Evolutionary conservation across 1,139 yeast genomes (phyloP).

Genomic region (Hyphopichia burtonii): DNA sequence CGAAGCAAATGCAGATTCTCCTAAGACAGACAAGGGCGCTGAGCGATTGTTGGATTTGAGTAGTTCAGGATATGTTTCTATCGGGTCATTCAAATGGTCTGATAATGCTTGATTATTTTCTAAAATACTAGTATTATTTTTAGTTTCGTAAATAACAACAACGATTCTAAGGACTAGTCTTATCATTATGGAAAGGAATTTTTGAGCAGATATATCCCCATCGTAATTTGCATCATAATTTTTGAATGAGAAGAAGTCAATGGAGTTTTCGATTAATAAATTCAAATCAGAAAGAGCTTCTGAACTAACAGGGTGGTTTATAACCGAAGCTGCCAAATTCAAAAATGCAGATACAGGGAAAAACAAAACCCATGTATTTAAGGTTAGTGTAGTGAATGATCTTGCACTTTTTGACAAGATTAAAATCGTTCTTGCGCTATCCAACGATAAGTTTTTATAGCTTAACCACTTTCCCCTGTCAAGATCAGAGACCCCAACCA

Average conservation of each 20-base stretch:
- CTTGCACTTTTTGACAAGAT: slow-evolving; percentile 12
- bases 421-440: slow-evolving; percentile 22
- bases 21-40: neutral
- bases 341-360: slow-evolving; percentile 22
- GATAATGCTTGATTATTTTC: slow-evolving; percentile 12
- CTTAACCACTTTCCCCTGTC: slow-evolving; percentile 2
- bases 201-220: slow-evolving; percentile 13
- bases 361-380: slow-evolving; percentile 18
- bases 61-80: slow-evolving; percentile 25
- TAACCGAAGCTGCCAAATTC: slow-evolving; percentile 15
- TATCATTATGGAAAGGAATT: slow-evolving; percentile 15
- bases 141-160: slow-evolving; percentile 13
- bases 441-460: slow-evolving; percentile 13
- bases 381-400: slow-evolving; percentile 12
- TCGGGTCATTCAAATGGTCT: slow-evolving; percentile 22
- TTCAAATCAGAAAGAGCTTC: neutral
- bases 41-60: neutral
- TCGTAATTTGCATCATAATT: neutral
- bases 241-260: slow-evolving; percentile 10
- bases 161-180: slow-evolving; percentile 22
- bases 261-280: slow-evolving; percentile 8
- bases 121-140: slow-evolving; percentile 3
- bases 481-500: slow-evolving; percentile 7
- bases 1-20: neutral
- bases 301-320: slow-evolving; percentile 12